Conservation (phyloP, 805 yeast species). For the Starmerella apicola region DNA sequence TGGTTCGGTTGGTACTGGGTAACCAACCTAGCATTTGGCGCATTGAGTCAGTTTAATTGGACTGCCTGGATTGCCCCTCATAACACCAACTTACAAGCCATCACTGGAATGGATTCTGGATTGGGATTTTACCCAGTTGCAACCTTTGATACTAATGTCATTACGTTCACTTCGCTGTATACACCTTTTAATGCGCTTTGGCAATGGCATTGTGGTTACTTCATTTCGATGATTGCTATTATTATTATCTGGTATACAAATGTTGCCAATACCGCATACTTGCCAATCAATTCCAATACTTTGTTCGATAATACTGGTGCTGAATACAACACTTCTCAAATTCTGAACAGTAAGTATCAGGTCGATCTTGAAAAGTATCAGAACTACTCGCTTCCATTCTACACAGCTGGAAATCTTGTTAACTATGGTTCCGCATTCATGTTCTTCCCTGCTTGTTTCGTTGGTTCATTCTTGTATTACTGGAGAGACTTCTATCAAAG, state of each 20-base stretch:
- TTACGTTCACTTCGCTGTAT: conserved; percentile 29
- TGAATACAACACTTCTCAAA: conserved; percentile 35
- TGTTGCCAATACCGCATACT: conserved; percentile 30
- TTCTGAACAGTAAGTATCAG: conserved; percentile 32
- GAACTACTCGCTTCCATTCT: conserved; percentile 56
- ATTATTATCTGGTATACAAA: conserved; percentile 33
- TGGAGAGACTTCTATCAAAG: conserved; percentile 12
- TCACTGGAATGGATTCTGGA: conserved; percentile 41
- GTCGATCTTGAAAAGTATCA: conserved; percentile 38
- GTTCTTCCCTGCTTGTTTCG: conserved; percentile 43
- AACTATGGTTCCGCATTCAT: conserved; percentile 47
- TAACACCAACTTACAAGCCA: conserved; percentile 44
- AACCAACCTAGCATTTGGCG: conserved; percentile 52
- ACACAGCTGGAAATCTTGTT: conserved; percentile 49
- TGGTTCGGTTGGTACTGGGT: conserved; percentile 50
- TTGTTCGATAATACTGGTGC: conserved; percentile 42
- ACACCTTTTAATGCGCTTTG: conserved; percentile 28
- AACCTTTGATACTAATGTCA: conserved; percentile 37
- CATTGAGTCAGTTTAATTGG: conserved; percentile 51
- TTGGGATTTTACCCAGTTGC: conserved; percentile 40
- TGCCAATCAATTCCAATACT: conserved; percentile 36
- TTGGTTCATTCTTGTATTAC: conserved; percentile 27
- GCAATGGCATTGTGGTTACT: conserved; percentile 35
- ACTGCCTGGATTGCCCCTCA: conserved; percentile 42
- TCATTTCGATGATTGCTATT: conserved; percentile 37